Conservation (phyloP, 2,329 filamentous ascomycete genomes). For the Elsinoe fawcettii region DNA sequence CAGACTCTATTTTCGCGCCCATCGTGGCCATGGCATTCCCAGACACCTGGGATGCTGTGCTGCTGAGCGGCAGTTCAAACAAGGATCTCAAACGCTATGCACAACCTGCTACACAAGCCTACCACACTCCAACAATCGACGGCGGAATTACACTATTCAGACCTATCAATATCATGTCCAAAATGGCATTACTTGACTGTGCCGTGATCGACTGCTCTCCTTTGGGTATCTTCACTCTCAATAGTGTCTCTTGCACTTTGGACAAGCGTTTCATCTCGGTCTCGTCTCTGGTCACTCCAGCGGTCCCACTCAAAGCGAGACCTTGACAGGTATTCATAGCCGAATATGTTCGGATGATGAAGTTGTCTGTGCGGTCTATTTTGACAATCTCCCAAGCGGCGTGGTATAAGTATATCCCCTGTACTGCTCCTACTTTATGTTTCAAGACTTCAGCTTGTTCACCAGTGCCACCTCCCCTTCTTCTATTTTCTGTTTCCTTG, state of each 20-base stretch:
- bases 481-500: constrained; percentile 8
- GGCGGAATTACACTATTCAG: background rate
- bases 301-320: background rate
- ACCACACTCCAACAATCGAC: background rate
- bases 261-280: constrained; percentile 5
- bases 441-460: constrained; percentile 14
- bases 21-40: background rate
- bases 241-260: background rate
- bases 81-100: constrained; percentile 5
- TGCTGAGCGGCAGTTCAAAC: constrained; percentile 11
- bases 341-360: background rate
- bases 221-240: background rate
- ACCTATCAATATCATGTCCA: constrained; percentile 6
- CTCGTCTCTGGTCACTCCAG: background rate
- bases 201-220: constrained; percentile 4
- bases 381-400: background rate
- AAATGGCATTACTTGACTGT: background rate
- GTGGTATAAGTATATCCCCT: constrained; percentile 11
- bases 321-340: constrained; percentile 7
- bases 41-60: background rate
- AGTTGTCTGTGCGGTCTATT: background rate
- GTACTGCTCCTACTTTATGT: constrained; percentile 7
- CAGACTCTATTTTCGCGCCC: constrained; percentile 12
- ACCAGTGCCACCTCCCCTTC: constrained; percentile 13
- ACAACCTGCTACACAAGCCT: constrained; percentile 10